Evolutionary conservation across 2,329 filamentous ascomycete species (phyloP), one percentile per base, ranked within the genome.

Genomic region (Botryosphaeria dothidea): DNA sequence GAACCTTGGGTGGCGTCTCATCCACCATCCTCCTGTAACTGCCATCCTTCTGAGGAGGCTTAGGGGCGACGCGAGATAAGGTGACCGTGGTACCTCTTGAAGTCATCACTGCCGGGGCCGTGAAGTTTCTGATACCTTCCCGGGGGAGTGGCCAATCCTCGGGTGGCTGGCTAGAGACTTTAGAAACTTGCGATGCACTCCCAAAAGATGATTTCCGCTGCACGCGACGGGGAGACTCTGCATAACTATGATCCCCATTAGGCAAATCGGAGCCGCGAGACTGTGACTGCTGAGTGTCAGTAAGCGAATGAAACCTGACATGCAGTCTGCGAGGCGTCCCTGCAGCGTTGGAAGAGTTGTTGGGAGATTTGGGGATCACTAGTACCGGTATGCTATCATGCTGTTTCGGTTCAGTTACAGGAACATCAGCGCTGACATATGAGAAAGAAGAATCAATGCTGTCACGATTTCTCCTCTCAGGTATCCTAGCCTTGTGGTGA

Each of bases 401-500:
- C 48, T 56, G 46, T 43, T 43, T 45, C 11, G 48, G 38, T 17
- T 60, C 56, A 34, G 41, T 15, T 9, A 23, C 29, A 36, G 66
- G 17, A 7, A 29, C 21, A 4, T 58, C 54, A 38, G 54, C 27
- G n/a, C 61, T 56, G n/a, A 56, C 21, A 25, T 41, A 31, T 19
- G 58, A 56, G 19, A 64, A 45, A n/a, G 38, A 36, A 31, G 73
- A 75, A 19, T 74, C 74, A 31, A 69, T 65, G 64, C 75, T 77
- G 23, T 71, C 68, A 51, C 75, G 68, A 61, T 73, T 71, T 31
- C 68, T 71, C 62, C 80, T 75, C 51, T 85, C 81, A 13, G 79
- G 79, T 48, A 86, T 81, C 23, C 79, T 81, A 41, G 78, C 79
- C 36, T 77, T 77, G 69, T 84, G 85, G 68, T 85, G 84, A 19